Evolutionary conservation across 1,139 yeast genomes (phyloP).

Genomic region (Suhomyces kunorum): DNA sequence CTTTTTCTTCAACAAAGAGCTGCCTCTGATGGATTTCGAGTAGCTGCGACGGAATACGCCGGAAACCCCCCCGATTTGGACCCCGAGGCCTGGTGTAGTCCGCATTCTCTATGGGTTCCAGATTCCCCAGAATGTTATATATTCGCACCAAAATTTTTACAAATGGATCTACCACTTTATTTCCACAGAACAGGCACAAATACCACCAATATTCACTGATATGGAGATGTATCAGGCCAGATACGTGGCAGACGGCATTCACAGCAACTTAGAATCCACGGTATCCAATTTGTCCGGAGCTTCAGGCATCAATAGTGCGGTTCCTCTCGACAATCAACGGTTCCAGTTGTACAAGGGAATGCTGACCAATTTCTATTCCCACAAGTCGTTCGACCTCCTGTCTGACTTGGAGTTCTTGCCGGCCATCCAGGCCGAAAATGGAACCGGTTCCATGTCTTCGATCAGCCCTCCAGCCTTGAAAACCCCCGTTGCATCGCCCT

Average conservation of each 20-base stretch:
- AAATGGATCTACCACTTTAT: neutral
- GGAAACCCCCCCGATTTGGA: neutral
- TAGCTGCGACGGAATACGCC: neutral
- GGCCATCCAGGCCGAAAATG: constrained; percentile 25
- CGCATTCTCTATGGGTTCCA: neutral
- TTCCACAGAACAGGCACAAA: neutral
- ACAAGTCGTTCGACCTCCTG: constrained; percentile 68
- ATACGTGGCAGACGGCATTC: neutral
- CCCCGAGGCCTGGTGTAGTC: neutral
- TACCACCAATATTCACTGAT: too few relatives aligned
- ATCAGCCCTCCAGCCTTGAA: constrained; percentile 7
- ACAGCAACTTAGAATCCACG: neutral
- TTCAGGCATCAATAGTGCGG: neutral
- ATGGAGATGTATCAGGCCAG: constrained; percentile 1
- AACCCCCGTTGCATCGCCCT: constrained; percentile 15
- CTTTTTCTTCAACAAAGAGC: constrained; percentile 3
- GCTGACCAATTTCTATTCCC: constrained; percentile 56
- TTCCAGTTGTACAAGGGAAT: constrained; percentile 29
- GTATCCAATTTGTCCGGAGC: neutral
- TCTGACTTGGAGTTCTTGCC: constrained; percentile 77
- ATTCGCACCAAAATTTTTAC: constrained; percentile 7
- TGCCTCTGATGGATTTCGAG: constrained; percentile 7
- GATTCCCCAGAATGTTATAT: constrained; percentile 1
- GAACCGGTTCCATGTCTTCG: constrained; percentile 2
- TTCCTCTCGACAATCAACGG: constrained; percentile 17